phyloP scores from a whole-genome alignment of 1,284 basidiomycete genomes.

The Inonotus hispidus region DNA sequence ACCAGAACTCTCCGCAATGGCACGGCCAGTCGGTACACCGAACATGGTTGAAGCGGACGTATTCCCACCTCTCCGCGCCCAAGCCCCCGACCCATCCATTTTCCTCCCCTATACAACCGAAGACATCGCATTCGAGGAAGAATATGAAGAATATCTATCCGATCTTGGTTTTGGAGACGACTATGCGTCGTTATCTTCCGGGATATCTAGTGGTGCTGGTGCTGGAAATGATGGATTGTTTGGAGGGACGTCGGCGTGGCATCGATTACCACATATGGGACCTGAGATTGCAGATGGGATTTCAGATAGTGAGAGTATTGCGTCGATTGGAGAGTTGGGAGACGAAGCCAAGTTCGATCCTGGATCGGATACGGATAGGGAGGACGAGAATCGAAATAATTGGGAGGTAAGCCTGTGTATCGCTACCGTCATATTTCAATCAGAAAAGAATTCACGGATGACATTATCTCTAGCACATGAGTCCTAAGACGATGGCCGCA shows the following conservation, averaged over 20 bases:
- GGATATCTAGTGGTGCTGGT: background rate
- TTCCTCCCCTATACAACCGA: conserved; percentile 82
- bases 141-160: conserved; percentile 84
- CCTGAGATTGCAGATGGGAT: conserved; percentile 74
- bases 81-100: conserved; percentile 76
- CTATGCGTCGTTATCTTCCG: conserved; percentile 18
- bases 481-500: conserved; percentile 86
- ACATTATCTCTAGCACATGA: conserved; percentile 68
- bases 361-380: conserved; percentile 43
- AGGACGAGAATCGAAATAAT: conserved; percentile 82
- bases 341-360: conserved; percentile 66
- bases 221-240: conserved; percentile 32
- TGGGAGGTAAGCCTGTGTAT: conserved; percentile 71
- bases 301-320: conserved; percentile 87
- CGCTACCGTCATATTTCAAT: too few species aligned
- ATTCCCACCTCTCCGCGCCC: conserved; percentile 76
- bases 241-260: conserved; percentile 68
- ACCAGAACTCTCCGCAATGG: conserved; percentile 65
- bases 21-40: conserved; percentile 71
- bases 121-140: conserved; percentile 82
- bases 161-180: conserved; percentile 61
- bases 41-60: conserved; percentile 75
- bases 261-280: conserved; percentile 63
- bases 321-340: conserved; percentile 80
- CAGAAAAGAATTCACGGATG: too few species aligned